Evolutionary conservation across 305 asterid genomes (phyloP).

Genomic region (Fraxinus xanthoxyloides): DNA sequence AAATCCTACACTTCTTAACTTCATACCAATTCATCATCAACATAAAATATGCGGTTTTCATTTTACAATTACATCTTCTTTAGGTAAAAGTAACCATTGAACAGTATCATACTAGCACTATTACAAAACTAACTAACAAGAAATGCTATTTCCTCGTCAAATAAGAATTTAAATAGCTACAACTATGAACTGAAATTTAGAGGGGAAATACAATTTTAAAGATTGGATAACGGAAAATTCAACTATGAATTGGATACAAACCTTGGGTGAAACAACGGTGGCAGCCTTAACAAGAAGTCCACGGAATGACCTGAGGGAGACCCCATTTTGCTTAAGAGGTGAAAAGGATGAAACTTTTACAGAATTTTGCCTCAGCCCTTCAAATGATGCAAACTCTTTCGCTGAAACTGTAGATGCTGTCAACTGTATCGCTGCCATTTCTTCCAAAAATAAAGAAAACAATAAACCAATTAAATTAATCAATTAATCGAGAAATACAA

Average conservation of each 20-base stretch:
- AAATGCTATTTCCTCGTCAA: not conserved
- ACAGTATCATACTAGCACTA: not conserved
- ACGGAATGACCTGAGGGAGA: constrained; percentile 39
- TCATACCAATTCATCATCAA: not conserved
- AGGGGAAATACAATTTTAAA: not conserved
- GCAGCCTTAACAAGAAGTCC: constrained; percentile 83
- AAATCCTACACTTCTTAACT: not conserved
- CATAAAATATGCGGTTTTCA: not conserved
- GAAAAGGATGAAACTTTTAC: constrained; percentile 30
- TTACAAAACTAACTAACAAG: not conserved
- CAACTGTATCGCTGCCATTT: constrained; percentile 52
- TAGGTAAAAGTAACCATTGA: not conserved
- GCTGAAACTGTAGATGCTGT: constrained; percentile 46
- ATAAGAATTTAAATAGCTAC: not conserved
- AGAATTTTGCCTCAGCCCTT: constrained; percentile 39
- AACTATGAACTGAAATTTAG: not conserved
- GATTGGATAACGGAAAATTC: not conserved
- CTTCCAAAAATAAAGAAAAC: constrained; percentile 2
- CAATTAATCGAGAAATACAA: not conserved
- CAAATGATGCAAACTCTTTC: constrained; percentile 36
- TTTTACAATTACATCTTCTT: not conserved
- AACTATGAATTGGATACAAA: constrained; percentile 11
- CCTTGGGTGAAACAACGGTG: constrained; percentile 84
- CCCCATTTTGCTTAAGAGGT: constrained; percentile 35
- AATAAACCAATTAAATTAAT: not conserved